These are phyloP conservation scores for Colletotrichum sp. DNA, from an alignment of 2,329 filamentous ascomycete genomes.

Conservation along the genomic window DNA sequence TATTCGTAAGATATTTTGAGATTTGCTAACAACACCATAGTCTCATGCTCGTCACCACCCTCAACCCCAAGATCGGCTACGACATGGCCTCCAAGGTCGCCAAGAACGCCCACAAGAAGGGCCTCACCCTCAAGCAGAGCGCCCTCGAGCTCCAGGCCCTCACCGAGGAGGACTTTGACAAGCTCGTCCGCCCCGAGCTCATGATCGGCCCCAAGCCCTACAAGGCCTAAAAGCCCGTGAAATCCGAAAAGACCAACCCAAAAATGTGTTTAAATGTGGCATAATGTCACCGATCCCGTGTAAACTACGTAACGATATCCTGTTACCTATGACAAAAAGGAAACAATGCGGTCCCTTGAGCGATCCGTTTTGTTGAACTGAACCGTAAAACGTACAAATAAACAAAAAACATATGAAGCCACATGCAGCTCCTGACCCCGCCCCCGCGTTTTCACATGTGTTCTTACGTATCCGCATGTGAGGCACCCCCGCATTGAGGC, in stretches of 20 bases:
- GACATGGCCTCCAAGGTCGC: slow-evolving; percentile 97
- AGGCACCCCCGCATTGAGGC: neutral
- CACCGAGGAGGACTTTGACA: slow-evolving; percentile 88
- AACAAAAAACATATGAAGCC: neutral
- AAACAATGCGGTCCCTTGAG: slow-evolving; percentile 10
- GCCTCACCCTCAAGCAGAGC: slow-evolving; percentile 88
- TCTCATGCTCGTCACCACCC: slow-evolving; percentile 96
- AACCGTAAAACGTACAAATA: neutral
- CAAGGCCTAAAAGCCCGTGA: slow-evolving; percentile 44
- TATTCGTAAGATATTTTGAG: neutral
- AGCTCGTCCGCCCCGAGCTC: slow-evolving; percentile 87
- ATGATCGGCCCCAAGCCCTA: slow-evolving; percentile 85
- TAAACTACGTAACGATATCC: slow-evolving; percentile 19
- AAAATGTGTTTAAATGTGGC: neutral
- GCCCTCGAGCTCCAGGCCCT: slow-evolving; percentile 92
- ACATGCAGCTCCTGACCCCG: neutral
- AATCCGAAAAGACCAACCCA: neutral
- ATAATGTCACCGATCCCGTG: neutral
- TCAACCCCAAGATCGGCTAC: slow-evolving; percentile 97
- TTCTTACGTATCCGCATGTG: neutral
- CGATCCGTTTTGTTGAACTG: neutral
- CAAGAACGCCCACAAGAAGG: slow-evolving; percentile 99
- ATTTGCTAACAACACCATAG: slow-evolving; percentile 49
- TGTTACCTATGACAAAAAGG: slow-evolving; percentile 12
- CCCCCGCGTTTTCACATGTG: slow-evolving; percentile 2